phyloP scores from a whole-genome alignment of 2,329 filamentous ascomycete species.

The Fusarium protoensiforme region DNA sequence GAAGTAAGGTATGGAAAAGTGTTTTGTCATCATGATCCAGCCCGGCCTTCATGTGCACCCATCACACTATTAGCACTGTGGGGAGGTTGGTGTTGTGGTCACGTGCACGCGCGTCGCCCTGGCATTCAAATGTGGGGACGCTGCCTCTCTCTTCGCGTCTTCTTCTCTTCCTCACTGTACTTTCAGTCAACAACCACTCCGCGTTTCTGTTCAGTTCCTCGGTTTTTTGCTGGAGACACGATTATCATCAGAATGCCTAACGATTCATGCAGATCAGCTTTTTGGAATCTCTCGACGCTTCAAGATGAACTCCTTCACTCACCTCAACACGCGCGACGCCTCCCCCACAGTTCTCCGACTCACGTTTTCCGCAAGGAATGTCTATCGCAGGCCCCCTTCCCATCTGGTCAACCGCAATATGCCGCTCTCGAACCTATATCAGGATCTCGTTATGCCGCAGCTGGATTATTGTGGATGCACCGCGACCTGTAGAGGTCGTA shows the following conservation, averaged over 20 bases:
- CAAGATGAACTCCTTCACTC: conserved; percentile 59
- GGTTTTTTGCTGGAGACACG: conserved; percentile 33
- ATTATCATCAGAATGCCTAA: conserved; percentile 2
- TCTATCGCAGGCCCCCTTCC: conserved; percentile 59
- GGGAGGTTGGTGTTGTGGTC: conserved; percentile 15
- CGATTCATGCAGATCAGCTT: conserved; percentile 30
- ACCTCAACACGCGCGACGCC: conserved; percentile 71
- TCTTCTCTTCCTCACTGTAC: not conserved
- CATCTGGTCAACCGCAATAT: conserved; percentile 57
- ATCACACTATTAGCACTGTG: conserved; percentile 32
- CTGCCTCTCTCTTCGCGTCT: conserved; percentile 20
- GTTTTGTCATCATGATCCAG: conserved; percentile 32
- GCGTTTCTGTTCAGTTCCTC: conserved; percentile 27
- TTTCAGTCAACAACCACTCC: conserved; percentile 30
- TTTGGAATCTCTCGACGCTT: conserved; percentile 22
- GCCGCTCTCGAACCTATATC: conserved; percentile 72
- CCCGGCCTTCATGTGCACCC: conserved; percentile 37
- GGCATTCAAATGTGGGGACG: conserved; percentile 9
- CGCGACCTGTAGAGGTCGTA: conserved; percentile 46
- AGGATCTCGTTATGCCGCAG: conserved; percentile 62
- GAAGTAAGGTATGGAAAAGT: conserved; percentile 29
- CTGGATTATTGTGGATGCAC: conserved; percentile 52
- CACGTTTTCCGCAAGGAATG: conserved; percentile 77
- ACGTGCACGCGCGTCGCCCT: conserved; percentile 40
- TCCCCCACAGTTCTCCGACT: conserved; percentile 83